Conservation (phyloP, 2,329 filamentous ascomycete species). For the Colletotrichum truncatum region DNA sequence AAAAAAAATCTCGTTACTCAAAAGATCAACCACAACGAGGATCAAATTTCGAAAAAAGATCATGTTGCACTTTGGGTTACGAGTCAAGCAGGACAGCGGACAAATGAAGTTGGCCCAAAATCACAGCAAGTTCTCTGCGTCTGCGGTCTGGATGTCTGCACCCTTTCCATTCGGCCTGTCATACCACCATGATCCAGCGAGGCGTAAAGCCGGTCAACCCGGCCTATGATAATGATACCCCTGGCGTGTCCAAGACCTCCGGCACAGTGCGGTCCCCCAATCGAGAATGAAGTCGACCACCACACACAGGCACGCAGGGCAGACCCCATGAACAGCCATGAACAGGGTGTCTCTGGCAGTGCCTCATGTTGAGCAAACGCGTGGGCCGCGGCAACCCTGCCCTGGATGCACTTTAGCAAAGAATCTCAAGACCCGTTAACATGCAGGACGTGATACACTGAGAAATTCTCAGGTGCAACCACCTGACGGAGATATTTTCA, state of each 20-base stretch:
- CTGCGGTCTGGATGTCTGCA: background rate
- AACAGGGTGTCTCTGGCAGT: constrained; percentile 8
- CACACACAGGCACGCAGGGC: background rate
- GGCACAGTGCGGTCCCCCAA: constrained; percentile 8
- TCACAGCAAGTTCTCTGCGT: background rate
- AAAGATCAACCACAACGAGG: background rate
- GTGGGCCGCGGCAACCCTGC: constrained; percentile 24
- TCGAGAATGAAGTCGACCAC: background rate
- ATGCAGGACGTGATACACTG: constrained; percentile 28
- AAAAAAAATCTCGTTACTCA: background rate
- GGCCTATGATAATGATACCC: background rate
- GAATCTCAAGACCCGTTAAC: constrained; percentile 22
- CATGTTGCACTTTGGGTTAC: background rate
- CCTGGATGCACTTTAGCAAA: constrained; percentile 8
- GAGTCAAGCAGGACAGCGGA: constrained; percentile 16
- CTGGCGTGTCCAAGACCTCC: background rate
- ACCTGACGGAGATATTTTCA: constrained; percentile 17
- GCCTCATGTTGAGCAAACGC: constrained; percentile 23
- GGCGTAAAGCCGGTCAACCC: constrained; percentile 7
- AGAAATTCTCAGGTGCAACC: constrained; percentile 25
- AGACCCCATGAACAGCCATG: background rate
- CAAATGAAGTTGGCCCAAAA: background rate
- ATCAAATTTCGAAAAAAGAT: background rate
- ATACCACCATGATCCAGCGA: background rate
- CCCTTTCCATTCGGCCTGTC: background rate